Percentiles rank a stretch among this genome's conserved stretches.
Conservation (phyloP, 257 asterid genomes). For the Solanum chilense region DNA sequence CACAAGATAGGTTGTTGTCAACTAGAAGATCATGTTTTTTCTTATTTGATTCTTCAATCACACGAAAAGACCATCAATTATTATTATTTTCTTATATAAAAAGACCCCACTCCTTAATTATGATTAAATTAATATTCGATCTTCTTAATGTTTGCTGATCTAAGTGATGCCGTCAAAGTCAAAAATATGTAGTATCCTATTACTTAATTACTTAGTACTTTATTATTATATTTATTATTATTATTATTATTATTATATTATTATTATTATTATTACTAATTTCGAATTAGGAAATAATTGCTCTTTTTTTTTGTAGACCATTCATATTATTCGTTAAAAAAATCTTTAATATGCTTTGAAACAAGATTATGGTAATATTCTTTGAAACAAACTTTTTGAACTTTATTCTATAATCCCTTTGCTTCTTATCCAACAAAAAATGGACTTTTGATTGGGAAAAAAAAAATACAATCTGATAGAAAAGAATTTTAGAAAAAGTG, state of each 20-base stretch:
- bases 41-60: background rate
- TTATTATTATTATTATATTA: no score
- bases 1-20: background rate
- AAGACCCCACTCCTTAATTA: background rate
- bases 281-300: background rate
- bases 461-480: background rate
- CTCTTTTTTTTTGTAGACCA: background rate
- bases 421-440: background rate
- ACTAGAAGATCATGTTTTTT: background rate
- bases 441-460: background rate
- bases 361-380: background rate
- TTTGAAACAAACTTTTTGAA: background rate
- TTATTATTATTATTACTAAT: no score
- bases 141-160: background rate
- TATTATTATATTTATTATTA: background rate
- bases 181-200: background rate
- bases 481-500: background rate
- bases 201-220: background rate
- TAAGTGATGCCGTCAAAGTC: background rate
- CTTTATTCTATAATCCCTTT: background rate
- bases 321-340: background rate
- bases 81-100: background rate
- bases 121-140: background rate
- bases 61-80: background rate
- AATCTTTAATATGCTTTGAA: background rate